These are phyloP conservation scores for Mycena belliarum DNA, from an alignment of 768 basidiomycete genomes.

Conservation along the genomic window DNA sequence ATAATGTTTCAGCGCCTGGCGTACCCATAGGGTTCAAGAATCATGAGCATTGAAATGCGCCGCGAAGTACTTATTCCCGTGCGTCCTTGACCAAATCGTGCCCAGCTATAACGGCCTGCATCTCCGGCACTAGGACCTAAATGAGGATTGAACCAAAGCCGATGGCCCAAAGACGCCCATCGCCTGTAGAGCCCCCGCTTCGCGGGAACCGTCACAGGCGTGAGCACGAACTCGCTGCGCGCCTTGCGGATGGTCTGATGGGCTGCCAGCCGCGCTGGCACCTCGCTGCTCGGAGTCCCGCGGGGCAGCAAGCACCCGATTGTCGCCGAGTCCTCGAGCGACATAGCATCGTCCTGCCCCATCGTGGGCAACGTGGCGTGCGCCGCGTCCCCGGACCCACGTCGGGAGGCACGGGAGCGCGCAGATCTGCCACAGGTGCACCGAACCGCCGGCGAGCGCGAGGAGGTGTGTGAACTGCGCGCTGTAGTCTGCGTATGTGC, in stretches of 20 bases:
- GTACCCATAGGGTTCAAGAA: no score
- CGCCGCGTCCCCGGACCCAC: background rate
- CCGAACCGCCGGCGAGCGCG: background rate
- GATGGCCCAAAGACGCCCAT: background rate
- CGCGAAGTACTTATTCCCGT: no score
- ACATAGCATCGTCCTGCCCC: background rate
- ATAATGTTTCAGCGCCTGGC: no score
- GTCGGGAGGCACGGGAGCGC: background rate
- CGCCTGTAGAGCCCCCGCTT: background rate
- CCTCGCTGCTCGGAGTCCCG: background rate
- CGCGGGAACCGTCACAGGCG: background rate
- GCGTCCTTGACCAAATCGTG: no score
- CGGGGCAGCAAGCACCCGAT: background rate
- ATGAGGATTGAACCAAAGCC: no score
- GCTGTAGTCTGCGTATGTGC: background rate
- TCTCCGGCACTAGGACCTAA: no score
- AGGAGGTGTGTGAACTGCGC: background rate
- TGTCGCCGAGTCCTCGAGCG: background rate
- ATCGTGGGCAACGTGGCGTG: background rate
- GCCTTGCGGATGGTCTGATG: background rate
- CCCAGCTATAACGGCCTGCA: no score
- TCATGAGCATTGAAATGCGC: no score
- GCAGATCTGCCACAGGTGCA: background rate
- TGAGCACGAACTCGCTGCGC: background rate
- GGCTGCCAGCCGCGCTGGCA: background rate